Percentiles rank a stretch among this genome's conserved stretches.
These are phyloP conservation scores for Cytospora piceae DNA, from an alignment of 2,329 filamentous ascomycete species.

Conservation along the genomic window DNA sequence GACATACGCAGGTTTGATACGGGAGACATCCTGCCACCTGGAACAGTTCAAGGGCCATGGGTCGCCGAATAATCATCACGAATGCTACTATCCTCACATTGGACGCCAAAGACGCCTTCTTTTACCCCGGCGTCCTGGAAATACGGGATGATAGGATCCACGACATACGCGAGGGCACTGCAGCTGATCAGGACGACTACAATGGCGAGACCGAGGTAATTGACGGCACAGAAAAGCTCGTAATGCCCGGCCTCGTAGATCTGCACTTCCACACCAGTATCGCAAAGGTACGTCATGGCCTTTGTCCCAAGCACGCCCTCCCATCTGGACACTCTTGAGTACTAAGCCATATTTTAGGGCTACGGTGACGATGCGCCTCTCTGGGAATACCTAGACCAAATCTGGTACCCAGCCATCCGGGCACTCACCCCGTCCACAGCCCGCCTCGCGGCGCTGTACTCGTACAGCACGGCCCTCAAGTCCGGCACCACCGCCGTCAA, in stretches of 20 bases:
- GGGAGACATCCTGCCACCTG: background rate
- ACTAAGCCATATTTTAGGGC: slow-evolving; percentile 22
- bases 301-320: background rate
- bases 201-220: slow-evolving; percentile 30
- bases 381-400: slow-evolving; percentile 35
- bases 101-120: slow-evolving; percentile 32
- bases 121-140: slow-evolving; percentile 33
- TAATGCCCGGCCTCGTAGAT: slow-evolving; percentile 35
- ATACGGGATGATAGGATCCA: slow-evolving; percentile 33
- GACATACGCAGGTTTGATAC: background rate
- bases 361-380: slow-evolving; percentile 34
- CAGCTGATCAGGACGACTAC: slow-evolving; percentile 32
- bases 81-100: slow-evolving; percentile 34
- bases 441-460: slow-evolving; percentile 31
- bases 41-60: background rate
- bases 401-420: slow-evolving; percentile 35
- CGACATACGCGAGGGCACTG: slow-evolving; percentile 27
- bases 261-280: slow-evolving; percentile 35
- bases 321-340: background rate
- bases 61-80: slow-evolving; percentile 32
- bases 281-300: slow-evolving; percentile 31
- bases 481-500: slow-evolving; percentile 34
- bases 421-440: slow-evolving; percentile 29
- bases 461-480: slow-evolving; percentile 33
- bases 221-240: slow-evolving; percentile 34